Percentiles rank a stretch among this genome's conserved stretches.
phyloP scores from a whole-genome alignment of 345 rosid genomes.

The Aquilaria malaccensis region DNA sequence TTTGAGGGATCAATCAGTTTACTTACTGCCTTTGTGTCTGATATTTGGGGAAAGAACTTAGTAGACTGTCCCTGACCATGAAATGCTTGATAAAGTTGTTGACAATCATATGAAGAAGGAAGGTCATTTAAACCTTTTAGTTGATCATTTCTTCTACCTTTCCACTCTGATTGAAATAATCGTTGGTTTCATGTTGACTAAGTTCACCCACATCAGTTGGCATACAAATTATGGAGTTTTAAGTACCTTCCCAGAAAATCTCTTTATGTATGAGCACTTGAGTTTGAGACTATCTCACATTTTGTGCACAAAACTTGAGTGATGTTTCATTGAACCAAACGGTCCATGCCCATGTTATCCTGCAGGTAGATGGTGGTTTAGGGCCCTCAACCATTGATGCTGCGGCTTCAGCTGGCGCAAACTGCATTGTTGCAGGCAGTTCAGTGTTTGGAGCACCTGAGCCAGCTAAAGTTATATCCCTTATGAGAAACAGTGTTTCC shows the following conservation, averaged over 20 bases:
- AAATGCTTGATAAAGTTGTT: too few species aligned
- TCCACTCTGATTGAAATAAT: too few species aligned
- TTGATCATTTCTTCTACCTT: too few species aligned
- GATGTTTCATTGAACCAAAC: constrained; percentile 2
- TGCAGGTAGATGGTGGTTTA: constrained; percentile 85
- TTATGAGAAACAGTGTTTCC: constrained; percentile 52
- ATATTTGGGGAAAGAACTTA: too few species aligned
- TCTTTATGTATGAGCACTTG: too few species aligned
- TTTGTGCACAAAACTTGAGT: neutral
- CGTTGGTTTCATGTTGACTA: too few species aligned
- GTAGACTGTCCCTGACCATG: too few species aligned
- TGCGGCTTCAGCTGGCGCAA: constrained; percentile 81
- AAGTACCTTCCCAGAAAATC: too few species aligned
- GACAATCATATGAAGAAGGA: neutral
- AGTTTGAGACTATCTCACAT: neutral
- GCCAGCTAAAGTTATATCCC: constrained; percentile 68
- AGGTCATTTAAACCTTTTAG: neutral
- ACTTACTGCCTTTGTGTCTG: too few species aligned
- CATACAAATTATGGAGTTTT: too few species aligned
- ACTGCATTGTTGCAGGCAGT: constrained; percentile 82
- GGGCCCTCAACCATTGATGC: constrained; percentile 77
- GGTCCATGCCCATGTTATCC: neutral
- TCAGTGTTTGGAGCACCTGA: constrained; percentile 90
- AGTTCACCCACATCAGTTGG: too few species aligned
- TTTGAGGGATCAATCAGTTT: too few species aligned